Evolutionary conservation across 768 basidiomycete genomes (phyloP).

Genomic region (Coprinopsis marcescibilis): DNA sequence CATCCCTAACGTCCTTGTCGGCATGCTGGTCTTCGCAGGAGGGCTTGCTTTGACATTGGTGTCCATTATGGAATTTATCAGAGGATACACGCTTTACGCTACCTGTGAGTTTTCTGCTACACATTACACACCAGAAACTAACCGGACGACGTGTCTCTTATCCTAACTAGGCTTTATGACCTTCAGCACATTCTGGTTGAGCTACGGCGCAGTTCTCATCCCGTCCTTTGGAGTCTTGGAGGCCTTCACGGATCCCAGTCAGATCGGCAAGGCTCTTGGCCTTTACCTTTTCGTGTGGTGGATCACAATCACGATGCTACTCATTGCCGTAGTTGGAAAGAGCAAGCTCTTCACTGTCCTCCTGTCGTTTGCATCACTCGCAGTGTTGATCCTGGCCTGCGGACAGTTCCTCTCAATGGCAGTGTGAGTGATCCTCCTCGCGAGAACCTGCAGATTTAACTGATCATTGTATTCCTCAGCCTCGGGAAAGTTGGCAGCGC

Average conservation of each 20-base stretch:
- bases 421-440: constrained; percentile 1
- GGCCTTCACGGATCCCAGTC: constrained; percentile 1
- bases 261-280: constrained; percentile 6
- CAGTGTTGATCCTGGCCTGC: constrained; percentile 8
- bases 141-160: background rate
- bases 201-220: constrained; percentile 10
- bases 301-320: constrained; percentile 11
- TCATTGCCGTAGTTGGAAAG: constrained; percentile 9
- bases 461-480: background rate
- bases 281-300: constrained; percentile 13
- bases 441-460: background rate
- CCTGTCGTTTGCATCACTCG: constrained; percentile 6
- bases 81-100: constrained; percentile 10
- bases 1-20: constrained; percentile 10
- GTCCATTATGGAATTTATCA: constrained; percentile 4
- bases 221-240: constrained; percentile 7
- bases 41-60: constrained; percentile 4
- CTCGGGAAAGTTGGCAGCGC: constrained; percentile 9
- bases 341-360: constrained; percentile 10
- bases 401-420: constrained; percentile 3
- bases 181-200: constrained; percentile 11
- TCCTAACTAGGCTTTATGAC: constrained; percentile 8
- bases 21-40: constrained; percentile 10
- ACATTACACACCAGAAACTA: background rate
- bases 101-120: constrained; percentile 5